Evolutionary conservation across 2,329 filamentous ascomycete species (phyloP).

Genomic region (Cordyceps farinosa): DNA sequence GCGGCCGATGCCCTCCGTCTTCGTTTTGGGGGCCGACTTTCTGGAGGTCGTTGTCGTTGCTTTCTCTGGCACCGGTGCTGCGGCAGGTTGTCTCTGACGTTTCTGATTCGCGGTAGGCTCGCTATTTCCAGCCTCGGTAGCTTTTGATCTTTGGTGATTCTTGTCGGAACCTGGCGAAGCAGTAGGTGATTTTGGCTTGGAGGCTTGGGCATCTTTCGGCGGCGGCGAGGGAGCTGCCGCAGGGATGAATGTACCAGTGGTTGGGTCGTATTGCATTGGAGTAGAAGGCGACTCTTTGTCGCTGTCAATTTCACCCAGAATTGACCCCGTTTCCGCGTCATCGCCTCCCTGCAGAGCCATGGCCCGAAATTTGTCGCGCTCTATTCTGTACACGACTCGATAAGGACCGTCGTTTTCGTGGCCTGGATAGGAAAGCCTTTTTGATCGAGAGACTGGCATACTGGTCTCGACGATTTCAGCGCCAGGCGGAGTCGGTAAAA

Average conservation of each 20-base stretch:
- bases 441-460: slow-evolving; percentile 26
- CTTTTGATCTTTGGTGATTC: not conserved
- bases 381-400: slow-evolving; percentile 58
- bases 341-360: slow-evolving; percentile 36
- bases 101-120: slow-evolving; percentile 43
- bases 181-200: not conserved
- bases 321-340: slow-evolving; percentile 26
- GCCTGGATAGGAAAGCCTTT: slow-evolving; percentile 21
- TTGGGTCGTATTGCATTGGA: slow-evolving; percentile 17
- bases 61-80: slow-evolving; percentile 24
- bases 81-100: slow-evolving; percentile 29
- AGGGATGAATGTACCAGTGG: slow-evolving; percentile 12
- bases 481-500: slow-evolving; percentile 53
- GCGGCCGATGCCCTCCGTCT: slow-evolving; percentile 2
- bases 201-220: not conserved
- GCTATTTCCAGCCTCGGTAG: not conserved
- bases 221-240: not conserved
- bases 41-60: slow-evolving; percentile 25
- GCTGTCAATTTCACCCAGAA: slow-evolving; percentile 28
- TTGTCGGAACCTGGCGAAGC: not conserved
- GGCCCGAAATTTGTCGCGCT: slow-evolving; percentile 47
- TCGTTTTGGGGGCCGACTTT: slow-evolving; percentile 22
- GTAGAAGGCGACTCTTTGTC: slow-evolving; percentile 22
- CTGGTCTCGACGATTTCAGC: slow-evolving; percentile 56
- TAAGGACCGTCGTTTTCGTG: slow-evolving; percentile 38